Base-by-base conservation (phyloP, 2,329 filamentous ascomycete genomes). In the Hypomyces perniciosus region DNA sequence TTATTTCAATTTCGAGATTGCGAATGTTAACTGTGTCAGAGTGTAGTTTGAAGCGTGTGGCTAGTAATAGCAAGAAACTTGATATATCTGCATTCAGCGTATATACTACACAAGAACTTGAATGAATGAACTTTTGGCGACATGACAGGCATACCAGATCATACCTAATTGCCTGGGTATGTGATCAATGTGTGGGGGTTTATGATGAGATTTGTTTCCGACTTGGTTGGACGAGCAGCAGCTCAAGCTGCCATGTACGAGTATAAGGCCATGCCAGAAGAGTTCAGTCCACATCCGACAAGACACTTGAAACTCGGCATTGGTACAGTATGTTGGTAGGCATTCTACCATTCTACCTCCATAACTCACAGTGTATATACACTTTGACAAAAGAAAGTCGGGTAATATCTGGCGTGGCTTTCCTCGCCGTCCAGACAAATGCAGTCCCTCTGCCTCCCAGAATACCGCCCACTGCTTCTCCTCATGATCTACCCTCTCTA, bases 311-410 rank as follows among this genome's bases (percentile, higher is more conserved):
- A 20, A 38, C 44, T 29, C 37, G 20, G 35, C 38, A 50, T 53
- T 50, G 46, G 42, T 51, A 51, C 44, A 47, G 48, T 46, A 46
- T 44, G 42, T 39, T 48, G 43, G 38, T 28, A 53, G 44, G 42
- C 40, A 28, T 39, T 44, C 48, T 53, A 53, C 51, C 30, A 34
- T 26, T 51, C 28, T 44, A 51, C 34, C 48, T 26, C 33, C 38
- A 41, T 33, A 38, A 37, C 48, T 48, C 44, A 53, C 20, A 42
- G 47, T 53, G 50, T 53, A 53, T 53, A 39, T 51, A 53, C 51
- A 53, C 48, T 44, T 39, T 12, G 26, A 6, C 30, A 46, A 47
- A 44, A 47, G 33, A 44, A 20, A 39, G 26, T 29, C 28, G 37
- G 37, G 10, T 37, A n/a, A 45, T n/a, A 30, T 31, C 12, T 45